phyloP scores from a whole-genome alignment of 1,139 yeast species.

The Candida pseudocylindracea region DNA sequence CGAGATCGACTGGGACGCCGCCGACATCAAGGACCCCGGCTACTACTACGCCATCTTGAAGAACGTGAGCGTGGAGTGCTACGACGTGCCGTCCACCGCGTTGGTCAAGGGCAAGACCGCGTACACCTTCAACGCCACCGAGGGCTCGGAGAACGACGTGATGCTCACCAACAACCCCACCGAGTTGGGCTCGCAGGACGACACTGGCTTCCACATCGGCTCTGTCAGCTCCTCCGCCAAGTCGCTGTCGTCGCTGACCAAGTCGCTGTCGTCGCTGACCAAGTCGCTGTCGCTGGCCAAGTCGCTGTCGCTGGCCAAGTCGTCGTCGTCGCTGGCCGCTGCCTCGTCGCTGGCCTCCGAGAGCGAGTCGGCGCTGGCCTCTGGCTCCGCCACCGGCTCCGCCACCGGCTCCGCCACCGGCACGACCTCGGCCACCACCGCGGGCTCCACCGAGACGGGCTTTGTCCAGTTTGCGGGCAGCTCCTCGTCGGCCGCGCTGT shows the following conservation, averaged over 20 bases:
- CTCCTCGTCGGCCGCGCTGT: too few species aligned
- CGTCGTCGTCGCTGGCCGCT: conserved; percentile 1
- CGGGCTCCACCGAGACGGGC: too few species aligned
- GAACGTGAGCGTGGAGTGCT: conserved; percentile 37
- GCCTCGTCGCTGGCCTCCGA: not conserved
- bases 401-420: conserved; percentile 2
- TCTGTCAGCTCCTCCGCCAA: not conserved
- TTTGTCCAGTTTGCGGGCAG: too few species aligned
- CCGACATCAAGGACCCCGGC: conserved; percentile 52
- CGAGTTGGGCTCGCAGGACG: conserved; percentile 31
- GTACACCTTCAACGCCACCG: conserved; percentile 30
- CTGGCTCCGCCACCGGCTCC: conserved; percentile 2
- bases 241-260: conserved; percentile 1
- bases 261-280: conserved; percentile 1
- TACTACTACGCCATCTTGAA: conserved; percentile 52
- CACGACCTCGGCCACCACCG: conserved; percentile 1
- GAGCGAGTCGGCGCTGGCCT: conserved; percentile 2
- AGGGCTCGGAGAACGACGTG: conserved; percentile 21
- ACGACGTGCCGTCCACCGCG: conserved; percentile 32
- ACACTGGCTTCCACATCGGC: conserved; percentile 31
- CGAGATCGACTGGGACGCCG: conserved; percentile 55
- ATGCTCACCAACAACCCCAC: conserved; percentile 38
- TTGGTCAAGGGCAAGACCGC: conserved; percentile 18
- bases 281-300: conserved; percentile 1
- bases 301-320: conserved; percentile 1